These are phyloP conservation scores for Wickerhamomyces ciferrii DNA, from an alignment of 805 yeast genomes.

Conservation along the genomic window DNA sequence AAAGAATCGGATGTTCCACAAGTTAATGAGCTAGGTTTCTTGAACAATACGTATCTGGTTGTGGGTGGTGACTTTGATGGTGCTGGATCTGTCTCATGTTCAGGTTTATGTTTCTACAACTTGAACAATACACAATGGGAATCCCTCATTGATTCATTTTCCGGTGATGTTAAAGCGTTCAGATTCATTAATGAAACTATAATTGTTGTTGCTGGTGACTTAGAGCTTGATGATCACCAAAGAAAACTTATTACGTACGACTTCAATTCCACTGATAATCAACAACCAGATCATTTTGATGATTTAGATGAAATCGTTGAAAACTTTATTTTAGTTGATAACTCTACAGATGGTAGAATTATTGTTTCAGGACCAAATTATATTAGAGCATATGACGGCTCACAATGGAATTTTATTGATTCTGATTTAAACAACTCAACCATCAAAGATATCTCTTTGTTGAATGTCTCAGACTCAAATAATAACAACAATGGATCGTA, in stretches of 20 bases:
- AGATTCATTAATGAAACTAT: slow-evolving; percentile 36
- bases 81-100: slow-evolving; percentile 55
- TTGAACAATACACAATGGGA: slow-evolving; percentile 50
- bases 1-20: slow-evolving; percentile 23
- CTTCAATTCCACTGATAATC: slow-evolving; percentile 33
- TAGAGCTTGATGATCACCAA: slow-evolving; percentile 32
- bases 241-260: slow-evolving; percentile 50
- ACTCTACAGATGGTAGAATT: slow-evolving; percentile 34
- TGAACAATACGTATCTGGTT: slow-evolving; percentile 37
- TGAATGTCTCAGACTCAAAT: slow-evolving; percentile 28
- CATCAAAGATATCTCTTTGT: slow-evolving; percentile 40
- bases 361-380: slow-evolving; percentile 36
- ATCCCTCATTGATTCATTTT: slow-evolving; percentile 25
- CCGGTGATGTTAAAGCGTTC: slow-evolving; percentile 54
- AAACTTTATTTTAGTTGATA: slow-evolving; percentile 43
- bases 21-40: slow-evolving; percentile 31
- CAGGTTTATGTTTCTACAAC: slow-evolving; percentile 63
- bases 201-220: slow-evolving; percentile 48
- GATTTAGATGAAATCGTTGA: slow-evolving; percentile 21
- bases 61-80: slow-evolving; percentile 71
- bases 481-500: slow-evolving; percentile 28
- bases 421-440: slow-evolving; percentile 28
- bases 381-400: slow-evolving; percentile 37
- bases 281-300: slow-evolving; percentile 17
- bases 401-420: slow-evolving; percentile 42